Conservation (phyloP, 495 filamentous ascomycete species). For the Hyaloscypha hepaticicola region DNA sequence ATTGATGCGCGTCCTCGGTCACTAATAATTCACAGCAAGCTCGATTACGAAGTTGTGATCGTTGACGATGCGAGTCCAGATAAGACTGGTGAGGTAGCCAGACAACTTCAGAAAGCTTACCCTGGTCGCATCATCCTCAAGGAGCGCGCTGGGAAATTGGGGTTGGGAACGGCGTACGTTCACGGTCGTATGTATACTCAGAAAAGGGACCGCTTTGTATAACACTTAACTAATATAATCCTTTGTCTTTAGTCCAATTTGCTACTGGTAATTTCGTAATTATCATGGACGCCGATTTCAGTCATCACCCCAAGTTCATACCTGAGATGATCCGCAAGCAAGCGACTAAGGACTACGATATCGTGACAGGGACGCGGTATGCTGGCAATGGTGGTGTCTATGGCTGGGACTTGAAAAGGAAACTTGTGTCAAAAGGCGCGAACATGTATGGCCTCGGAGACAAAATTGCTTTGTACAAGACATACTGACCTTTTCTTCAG, state of each 20-base stretch:
- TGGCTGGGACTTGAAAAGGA: slow-evolving; percentile 96
- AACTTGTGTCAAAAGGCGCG: slow-evolving; percentile 84
- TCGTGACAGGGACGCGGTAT: slow-evolving; percentile 94
- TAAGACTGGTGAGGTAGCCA: slow-evolving; percentile 84
- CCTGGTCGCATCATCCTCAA: slow-evolving; percentile 75
- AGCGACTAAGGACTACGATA: slow-evolving; percentile 71
- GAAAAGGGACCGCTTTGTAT: too few species aligned
- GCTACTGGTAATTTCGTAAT: slow-evolving; percentile 90
- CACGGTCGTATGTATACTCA: too few species aligned
- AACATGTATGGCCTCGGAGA: too few species aligned
- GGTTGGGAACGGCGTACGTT: slow-evolving; percentile 94
- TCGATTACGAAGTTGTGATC: slow-evolving; percentile 96
- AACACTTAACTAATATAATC: too few species aligned
- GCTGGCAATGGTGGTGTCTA: slow-evolving; percentile 88
- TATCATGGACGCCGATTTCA: slow-evolving; percentile 99
- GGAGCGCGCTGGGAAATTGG: slow-evolving; percentile 88
- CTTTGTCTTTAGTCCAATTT: too few species aligned
- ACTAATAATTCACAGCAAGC: slow-evolving; percentile 55
- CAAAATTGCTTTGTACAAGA: too few species aligned
- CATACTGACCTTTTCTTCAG: too few species aligned
- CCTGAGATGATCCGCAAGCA: slow-evolving; percentile 80
- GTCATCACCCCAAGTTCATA: slow-evolving; percentile 97
- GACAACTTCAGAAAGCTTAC: slow-evolving; percentile 86
- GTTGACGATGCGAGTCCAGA: slow-evolving; percentile 98
- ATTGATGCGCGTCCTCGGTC: not conserved